Conservation (phyloP, 805 yeast genomes). For the Saccharomycopsis sp. region DNA sequence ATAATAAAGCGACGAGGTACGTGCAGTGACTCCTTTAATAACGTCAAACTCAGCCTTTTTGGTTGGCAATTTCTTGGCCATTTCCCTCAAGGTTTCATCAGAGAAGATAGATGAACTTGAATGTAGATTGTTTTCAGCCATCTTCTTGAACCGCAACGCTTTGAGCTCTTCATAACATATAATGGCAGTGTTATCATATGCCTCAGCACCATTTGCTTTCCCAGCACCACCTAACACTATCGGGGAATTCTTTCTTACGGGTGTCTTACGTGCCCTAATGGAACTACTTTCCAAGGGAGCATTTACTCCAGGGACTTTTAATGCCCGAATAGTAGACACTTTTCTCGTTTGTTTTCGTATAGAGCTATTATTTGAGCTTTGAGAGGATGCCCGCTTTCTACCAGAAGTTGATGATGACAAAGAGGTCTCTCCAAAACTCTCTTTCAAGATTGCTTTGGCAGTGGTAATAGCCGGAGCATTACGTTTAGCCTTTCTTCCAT, state of each 20-base stretch:
- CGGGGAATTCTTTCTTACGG: background rate
- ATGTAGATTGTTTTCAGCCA: slow-evolving; percentile 34
- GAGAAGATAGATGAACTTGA: slow-evolving; percentile 32
- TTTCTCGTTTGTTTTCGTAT: background rate
- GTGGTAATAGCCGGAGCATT: background rate
- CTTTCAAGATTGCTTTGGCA: background rate
- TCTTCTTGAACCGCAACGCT: slow-evolving; percentile 36
- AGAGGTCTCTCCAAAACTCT: background rate
- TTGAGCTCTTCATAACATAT: slow-evolving; percentile 31
- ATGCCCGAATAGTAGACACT: background rate
- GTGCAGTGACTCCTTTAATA: slow-evolving; percentile 33
- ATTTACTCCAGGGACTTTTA: background rate
- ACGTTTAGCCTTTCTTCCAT: background rate
- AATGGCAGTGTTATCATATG: slow-evolving; percentile 24
- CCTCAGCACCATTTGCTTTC: background rate
- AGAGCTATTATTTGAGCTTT: background rate
- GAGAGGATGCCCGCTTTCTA: background rate
- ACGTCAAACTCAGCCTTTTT: slow-evolving; percentile 40
- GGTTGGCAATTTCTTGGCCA: slow-evolving; percentile 51
- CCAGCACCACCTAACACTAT: background rate
- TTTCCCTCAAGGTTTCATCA: slow-evolving; percentile 40
- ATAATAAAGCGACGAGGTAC: slow-evolving; percentile 29
- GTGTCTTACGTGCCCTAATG: background rate
- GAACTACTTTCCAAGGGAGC: background rate
- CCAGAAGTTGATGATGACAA: background rate